Conservation (phyloP, 164 flowering plant genomes). For the Umbellularia californica region DNA sequence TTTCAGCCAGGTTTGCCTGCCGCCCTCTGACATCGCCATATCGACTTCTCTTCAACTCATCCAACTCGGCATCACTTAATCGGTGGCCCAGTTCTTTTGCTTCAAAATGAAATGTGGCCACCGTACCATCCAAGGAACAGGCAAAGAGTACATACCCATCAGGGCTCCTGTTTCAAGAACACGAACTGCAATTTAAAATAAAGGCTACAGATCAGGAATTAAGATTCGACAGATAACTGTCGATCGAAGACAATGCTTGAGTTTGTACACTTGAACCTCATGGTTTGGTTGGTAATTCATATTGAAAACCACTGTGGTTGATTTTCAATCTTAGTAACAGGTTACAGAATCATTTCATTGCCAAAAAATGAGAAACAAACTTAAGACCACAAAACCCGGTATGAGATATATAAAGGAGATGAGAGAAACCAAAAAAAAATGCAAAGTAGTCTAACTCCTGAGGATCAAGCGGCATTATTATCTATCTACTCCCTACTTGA, state of each 20-base stretch:
- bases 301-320: too few species aligned
- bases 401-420: too few species aligned
- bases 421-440: too few species aligned
- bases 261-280: too few species aligned
- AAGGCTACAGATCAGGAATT: not conserved
- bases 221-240: not conserved
- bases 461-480: too few species aligned
- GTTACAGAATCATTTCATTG: too few species aligned
- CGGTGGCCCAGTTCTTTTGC: conserved; percentile 79
- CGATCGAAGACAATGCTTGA: not conserved
- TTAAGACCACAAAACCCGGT: too few species aligned
- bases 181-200: not conserved
- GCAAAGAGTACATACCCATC: conserved; percentile 98
- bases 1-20: conserved; percentile 85
- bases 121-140: conserved; percentile 96
- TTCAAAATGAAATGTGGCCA: conserved; percentile 90
- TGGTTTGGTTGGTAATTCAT: too few species aligned
- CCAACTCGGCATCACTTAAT: conserved; percentile 76
- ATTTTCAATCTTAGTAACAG: too few species aligned
- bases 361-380: too few species aligned
- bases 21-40: conserved; percentile 95
- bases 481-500: too few species aligned
- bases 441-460: too few species aligned
- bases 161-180: conserved; percentile 71
- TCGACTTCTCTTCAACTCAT: conserved; percentile 82